Percentiles rank a stretch among this genome's conserved stretches.
phyloP scores from a whole-genome alignment of 164 flowering plant species.

The Chimonanthus praecox region DNA sequence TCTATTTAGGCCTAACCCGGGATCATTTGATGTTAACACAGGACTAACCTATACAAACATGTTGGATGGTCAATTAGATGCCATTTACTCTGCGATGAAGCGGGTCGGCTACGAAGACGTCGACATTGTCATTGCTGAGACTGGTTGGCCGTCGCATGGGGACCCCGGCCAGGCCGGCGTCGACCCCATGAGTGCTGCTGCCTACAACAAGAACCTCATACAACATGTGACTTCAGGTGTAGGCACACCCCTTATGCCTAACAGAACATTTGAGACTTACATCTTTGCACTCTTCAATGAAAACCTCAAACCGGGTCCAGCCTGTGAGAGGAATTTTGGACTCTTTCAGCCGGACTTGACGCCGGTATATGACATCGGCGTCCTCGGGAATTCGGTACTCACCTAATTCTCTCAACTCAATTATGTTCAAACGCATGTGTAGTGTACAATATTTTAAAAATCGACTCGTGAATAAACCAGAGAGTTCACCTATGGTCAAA shows the following conservation, averaged over 20 bases:
- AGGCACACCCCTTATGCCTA: conserved; percentile 80
- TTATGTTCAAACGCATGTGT: no score
- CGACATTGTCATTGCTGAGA: conserved; percentile 72
- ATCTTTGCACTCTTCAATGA: conserved; percentile 76
- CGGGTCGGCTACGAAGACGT: conserved; percentile 45
- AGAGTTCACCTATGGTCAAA: no score
- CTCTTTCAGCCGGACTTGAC: conserved; percentile 55
- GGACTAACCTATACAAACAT: conserved; percentile 51
- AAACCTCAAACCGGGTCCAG: conserved; percentile 67
- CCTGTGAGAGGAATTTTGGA: conserved; percentile 57
- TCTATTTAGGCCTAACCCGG: conserved; percentile 54
- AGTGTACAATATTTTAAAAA: no score
- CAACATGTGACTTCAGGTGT: conserved; percentile 47
- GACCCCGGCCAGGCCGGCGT: conserved; percentile 49
- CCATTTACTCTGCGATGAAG: conserved; percentile 56
- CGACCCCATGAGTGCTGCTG: conserved; percentile 42
- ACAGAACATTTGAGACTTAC: conserved; percentile 64
- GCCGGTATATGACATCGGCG: conserved; percentile 58
- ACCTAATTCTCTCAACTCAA: neutral
- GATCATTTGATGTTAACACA: conserved; percentile 48
- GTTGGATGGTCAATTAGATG: conserved; percentile 79
- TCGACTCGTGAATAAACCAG: no score
- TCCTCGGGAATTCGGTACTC: conserved; percentile 40
- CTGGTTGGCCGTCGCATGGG: conserved; percentile 73
- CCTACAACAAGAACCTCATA: conserved; percentile 47